phyloP scores from a whole-genome alignment of 2,329 filamentous ascomycete genomes.

The Fusarium sp. region DNA sequence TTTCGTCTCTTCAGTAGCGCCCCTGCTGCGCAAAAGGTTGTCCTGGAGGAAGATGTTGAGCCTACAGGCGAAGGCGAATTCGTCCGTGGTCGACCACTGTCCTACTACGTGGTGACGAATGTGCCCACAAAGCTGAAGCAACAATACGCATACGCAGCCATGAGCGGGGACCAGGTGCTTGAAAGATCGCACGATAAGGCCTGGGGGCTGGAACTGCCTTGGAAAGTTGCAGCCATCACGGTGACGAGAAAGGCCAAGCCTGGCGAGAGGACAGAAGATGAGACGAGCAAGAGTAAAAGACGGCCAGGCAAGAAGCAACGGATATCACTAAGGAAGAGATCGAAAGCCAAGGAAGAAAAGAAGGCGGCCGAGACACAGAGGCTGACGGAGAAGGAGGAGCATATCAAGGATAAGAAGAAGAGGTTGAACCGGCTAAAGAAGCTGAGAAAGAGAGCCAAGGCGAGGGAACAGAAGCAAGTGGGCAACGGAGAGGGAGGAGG shows the following conservation, averaged over 20 bases:
- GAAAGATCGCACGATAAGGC: constrained; percentile 55
- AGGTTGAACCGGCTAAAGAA: constrained; percentile 71
- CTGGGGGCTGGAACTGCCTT: constrained; percentile 72
- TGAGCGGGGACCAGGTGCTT: constrained; percentile 65
- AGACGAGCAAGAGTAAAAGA: constrained; percentile 51
- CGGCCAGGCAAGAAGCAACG: constrained; percentile 70
- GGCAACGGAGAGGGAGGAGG: constrained; percentile 32
- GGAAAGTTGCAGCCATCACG: constrained; percentile 64
- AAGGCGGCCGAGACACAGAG: constrained; percentile 54
- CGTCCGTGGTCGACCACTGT: constrained; percentile 53
- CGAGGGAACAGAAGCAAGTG: constrained; percentile 63
- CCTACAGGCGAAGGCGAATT: constrained; percentile 53
- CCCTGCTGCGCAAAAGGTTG: constrained; percentile 60
- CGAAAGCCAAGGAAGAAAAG: constrained; percentile 56
- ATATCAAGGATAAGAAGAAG: constrained; percentile 71
- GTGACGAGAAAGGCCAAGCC: constrained; percentile 47
- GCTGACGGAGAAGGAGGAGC: constrained; percentile 64
- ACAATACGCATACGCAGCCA: constrained; percentile 59
- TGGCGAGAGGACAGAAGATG: constrained; percentile 14
- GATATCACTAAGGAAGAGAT: constrained; percentile 61
- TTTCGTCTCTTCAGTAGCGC: constrained; percentile 69
- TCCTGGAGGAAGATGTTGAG: constrained; percentile 60
- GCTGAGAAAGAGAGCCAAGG: constrained; percentile 68
- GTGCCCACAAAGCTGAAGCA: constrained; percentile 52
- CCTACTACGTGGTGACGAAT: constrained; percentile 61